Evolutionary conservation across 352 stramenopile genomes (phyloP), one percentile per base, ranked within the genome.

Genomic region (Phytophthora tubulina): DNA sequence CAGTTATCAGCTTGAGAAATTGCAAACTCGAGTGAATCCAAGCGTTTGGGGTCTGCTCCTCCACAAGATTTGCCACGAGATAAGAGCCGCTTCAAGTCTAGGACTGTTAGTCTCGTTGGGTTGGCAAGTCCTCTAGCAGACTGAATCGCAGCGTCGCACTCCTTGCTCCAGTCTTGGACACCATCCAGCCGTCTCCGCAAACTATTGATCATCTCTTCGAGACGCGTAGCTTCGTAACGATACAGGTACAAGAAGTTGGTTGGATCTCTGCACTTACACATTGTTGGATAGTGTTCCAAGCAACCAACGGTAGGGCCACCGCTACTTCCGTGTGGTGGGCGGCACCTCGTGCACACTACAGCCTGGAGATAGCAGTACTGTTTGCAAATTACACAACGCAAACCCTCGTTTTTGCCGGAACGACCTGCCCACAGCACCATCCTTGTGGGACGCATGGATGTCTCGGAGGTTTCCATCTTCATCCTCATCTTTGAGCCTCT

Each of bases 341-440:
- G 84, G 30, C 89, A 96, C 41, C 79, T 85, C 1, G 85, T 89
- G 48, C 89, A 96, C 21, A 93, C 88, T 0, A 96, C 89, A 11
- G 89, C 89, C 59, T 94, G 84, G 1, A 96, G 54, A 70, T 92
- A 96, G 68, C 89, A 96, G 62, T 96, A 96, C 63, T 96, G 89
- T 30, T 94, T 93, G 72, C 89, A 96, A 3, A 71, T 75, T 0
- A 80, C 77, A 45, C 89, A 96, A 14, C 88, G 89, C 14, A 96
- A 64, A 6, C 88, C 89, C 56, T 94, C 81, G 32, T 81, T 82
- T 54, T 92, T 95, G 15, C 89, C 89, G 1, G 88, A 91, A 41
- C 85, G 87, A 21, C 89, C 89, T 3, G 89, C 89, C 89, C 89
- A 96, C 3, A 93, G 64, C 55, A 95, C 87, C 86, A 95, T 94